Evolutionary conservation across 768 basidiomycete species (phyloP).

Genomic region (Russula earlei): DNA sequence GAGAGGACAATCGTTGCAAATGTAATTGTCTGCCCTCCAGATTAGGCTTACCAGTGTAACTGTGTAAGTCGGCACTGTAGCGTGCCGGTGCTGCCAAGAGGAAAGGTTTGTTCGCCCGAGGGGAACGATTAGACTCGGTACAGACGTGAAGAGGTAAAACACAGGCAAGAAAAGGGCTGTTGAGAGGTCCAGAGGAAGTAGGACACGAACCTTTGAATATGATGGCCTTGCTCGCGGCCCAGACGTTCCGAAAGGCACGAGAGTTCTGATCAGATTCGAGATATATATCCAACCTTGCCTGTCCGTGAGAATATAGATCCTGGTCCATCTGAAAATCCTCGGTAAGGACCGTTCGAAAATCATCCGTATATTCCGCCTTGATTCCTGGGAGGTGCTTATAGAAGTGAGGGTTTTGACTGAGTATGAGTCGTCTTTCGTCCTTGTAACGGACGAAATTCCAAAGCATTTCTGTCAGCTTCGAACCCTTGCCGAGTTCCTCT

Average conservation of each 20-base stretch:
- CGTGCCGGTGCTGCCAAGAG: too few relatives aligned
- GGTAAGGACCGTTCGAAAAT: not conserved
- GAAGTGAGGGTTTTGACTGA: conserved; percentile 12
- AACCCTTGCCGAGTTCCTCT: conserved; percentile 1
- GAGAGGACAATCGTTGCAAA: too few relatives aligned
- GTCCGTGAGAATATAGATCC: conserved; percentile 3
- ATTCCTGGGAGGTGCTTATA: not conserved
- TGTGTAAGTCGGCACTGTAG: too few relatives aligned
- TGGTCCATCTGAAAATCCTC: not conserved
- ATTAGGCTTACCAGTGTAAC: too few relatives aligned
- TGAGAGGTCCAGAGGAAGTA: too few relatives aligned
- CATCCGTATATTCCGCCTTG: not conserved
- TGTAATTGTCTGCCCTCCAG: too few relatives aligned
- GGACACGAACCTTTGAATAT: conserved; percentile 11
- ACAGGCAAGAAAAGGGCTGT: too few relatives aligned
- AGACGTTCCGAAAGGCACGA: conserved; percentile 3
- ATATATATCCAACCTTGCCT: not conserved
- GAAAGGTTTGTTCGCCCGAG: too few relatives aligned
- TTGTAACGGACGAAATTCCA: conserved; percentile 11
- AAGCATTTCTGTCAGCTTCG: not conserved
- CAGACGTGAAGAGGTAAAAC: too few relatives aligned
- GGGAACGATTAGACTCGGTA: too few relatives aligned
- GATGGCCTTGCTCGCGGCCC: not conserved
- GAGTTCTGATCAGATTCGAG: not conserved
- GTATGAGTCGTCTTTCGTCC: not conserved